Percentiles rank a stretch among this genome's conserved stretches.
These are phyloP conservation scores for Ormosia semicastrata DNA, from an alignment of 306 rosid species.

Conservation along the genomic window DNA sequence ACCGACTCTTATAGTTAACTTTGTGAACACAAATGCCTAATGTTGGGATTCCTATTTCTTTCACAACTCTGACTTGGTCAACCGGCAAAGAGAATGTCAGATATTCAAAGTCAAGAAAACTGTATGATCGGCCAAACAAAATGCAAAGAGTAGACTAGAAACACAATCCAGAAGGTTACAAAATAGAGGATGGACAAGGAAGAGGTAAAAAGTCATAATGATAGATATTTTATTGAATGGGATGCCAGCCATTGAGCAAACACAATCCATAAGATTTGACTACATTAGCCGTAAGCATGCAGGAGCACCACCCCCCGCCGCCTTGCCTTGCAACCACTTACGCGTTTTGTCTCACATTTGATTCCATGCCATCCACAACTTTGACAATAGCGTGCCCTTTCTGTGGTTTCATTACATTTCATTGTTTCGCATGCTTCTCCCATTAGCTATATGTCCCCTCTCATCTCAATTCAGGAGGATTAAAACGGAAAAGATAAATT, in stretches of 20 bases:
- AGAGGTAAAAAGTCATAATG: neutral
- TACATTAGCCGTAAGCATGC: slow-evolving; percentile 18
- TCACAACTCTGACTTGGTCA: neutral
- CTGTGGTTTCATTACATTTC: neutral
- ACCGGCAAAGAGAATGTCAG: slow-evolving; percentile 15
- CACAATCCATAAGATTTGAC: slow-evolving; percentile 40
- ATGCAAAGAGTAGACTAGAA: neutral
- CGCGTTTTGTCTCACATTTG: slow-evolving; percentile 23
- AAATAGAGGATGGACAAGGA: neutral
- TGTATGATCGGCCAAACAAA: slow-evolving; percentile 1
- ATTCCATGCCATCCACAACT: slow-evolving; percentile 10
- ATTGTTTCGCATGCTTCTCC: slow-evolving; percentile 13
- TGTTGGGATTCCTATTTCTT: neutral
- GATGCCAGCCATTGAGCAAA: slow-evolving; percentile 32
- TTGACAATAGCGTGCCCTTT: slow-evolving; percentile 14
- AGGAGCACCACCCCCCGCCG: neutral
- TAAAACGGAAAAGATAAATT: too few relatives aligned
- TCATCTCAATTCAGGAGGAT: too few relatives aligned
- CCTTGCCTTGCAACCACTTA: neutral
- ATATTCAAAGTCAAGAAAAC: slow-evolving; percentile 6
- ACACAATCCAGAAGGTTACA: neutral
- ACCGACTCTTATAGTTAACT: neutral
- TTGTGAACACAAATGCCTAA: neutral
- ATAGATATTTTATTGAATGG: neutral
- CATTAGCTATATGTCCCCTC: neutral